phyloP scores from a whole-genome alignment of 192 early-diverging fungal species.

The Entophlyctis helioformis region DNA sequence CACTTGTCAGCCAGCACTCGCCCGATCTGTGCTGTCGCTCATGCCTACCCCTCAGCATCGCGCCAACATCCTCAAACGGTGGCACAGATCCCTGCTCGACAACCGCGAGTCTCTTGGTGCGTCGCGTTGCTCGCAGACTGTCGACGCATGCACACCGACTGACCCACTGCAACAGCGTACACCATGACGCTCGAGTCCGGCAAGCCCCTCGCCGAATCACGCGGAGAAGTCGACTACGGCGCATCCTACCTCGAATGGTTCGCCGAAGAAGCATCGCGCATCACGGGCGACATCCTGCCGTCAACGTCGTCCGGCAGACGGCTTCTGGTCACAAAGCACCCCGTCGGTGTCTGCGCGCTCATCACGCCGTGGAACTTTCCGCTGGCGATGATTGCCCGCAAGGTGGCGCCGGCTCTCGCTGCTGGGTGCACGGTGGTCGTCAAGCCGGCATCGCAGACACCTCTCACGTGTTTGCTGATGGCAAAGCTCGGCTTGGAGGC shows the following conservation, averaged over 20 bases:
- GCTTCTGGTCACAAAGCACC: slow-evolving; percentile 59
- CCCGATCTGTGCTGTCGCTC: too few relatives aligned
- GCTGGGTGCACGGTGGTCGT: slow-evolving; percentile 64
- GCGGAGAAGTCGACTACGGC: slow-evolving; percentile 49
- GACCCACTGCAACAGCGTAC: slow-evolving; percentile 21
- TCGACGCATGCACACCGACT: not conserved
- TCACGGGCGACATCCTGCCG: slow-evolving; percentile 69
- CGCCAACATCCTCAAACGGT: slow-evolving; percentile 4
- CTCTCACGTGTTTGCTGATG: slow-evolving; percentile 20
- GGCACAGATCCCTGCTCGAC: slow-evolving; percentile 46
- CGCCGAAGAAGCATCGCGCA: slow-evolving; percentile 69
- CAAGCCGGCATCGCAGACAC: slow-evolving; percentile 46
- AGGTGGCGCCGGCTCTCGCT: slow-evolving; percentile 61
- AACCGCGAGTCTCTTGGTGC: slow-evolving; percentile 53
- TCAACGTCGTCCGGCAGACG: slow-evolving; percentile 37
- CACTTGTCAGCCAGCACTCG: too few relatives aligned
- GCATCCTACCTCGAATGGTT: slow-evolving; percentile 71
- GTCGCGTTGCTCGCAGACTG: not conserved
- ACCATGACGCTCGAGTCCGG: slow-evolving; percentile 80
- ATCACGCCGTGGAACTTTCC: slow-evolving; percentile 62
- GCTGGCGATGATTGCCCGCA: slow-evolving; percentile 70
- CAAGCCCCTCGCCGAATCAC: slow-evolving; percentile 36
- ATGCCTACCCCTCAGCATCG: not conserved
- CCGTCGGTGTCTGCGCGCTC: slow-evolving; percentile 44
- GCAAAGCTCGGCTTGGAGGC: slow-evolving; percentile 15